phyloP scores from a whole-genome alignment of 1,284 basidiomycete genomes.

The Naganishia sp. region DNA sequence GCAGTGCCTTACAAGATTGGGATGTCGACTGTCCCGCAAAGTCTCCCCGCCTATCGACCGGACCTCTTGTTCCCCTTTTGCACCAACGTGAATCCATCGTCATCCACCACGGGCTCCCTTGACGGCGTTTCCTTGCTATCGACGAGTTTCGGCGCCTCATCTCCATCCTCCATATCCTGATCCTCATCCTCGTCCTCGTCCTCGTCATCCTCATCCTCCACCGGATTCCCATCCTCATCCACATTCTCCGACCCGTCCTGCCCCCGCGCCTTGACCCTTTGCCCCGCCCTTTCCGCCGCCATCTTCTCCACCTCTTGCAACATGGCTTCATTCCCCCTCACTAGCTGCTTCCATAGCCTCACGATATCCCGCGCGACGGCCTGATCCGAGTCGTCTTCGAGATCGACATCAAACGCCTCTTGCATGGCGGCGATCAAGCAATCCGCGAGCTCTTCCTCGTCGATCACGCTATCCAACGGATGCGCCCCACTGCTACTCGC shows the following conservation, averaged over 20 bases:
- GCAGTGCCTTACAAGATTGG: background rate
- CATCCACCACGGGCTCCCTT: conserved; percentile 72
- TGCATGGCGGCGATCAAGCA: conserved; percentile 69
- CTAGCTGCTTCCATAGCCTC: conserved; percentile 63
- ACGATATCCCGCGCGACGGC: conserved; percentile 70
- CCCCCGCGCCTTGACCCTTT: conserved; percentile 56
- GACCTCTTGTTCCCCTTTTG: conserved; percentile 62
- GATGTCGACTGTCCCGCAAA: background rate
- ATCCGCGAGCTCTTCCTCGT: conserved; percentile 73
- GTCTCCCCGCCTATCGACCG: conserved; percentile 30
- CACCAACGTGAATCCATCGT: conserved; percentile 83
- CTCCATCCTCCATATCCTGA: conserved; percentile 55
- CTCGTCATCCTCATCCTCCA: conserved; percentile 50
- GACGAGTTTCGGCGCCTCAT: conserved; percentile 63
- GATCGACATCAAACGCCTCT: conserved; percentile 77
- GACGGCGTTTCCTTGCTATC: conserved; percentile 49
- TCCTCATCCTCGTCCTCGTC: conserved; percentile 58
- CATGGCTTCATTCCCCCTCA: conserved; percentile 55
- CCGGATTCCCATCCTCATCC: conserved; percentile 52
- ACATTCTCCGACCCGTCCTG: conserved; percentile 52
- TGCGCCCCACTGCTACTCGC: conserved; percentile 23
- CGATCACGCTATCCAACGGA: conserved; percentile 58
- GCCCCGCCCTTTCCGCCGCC: conserved; percentile 65
- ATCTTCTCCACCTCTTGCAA: conserved; percentile 63
- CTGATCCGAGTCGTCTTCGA: conserved; percentile 79